Base-by-base conservation (phyloP, 257 asterid species). In the Eustoma russellianum region DNA sequence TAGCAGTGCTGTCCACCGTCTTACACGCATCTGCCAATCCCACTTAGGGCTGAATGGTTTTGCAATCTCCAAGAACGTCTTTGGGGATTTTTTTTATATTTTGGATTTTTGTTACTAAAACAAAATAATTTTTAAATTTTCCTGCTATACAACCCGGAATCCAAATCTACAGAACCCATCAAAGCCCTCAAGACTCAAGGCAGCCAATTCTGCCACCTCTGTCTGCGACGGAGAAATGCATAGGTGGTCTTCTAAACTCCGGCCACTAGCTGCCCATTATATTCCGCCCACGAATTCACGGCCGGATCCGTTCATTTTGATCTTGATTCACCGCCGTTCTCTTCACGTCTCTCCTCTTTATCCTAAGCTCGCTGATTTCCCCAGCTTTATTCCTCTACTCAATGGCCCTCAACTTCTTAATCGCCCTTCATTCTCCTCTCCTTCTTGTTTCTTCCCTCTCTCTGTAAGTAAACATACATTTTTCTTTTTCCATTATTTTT, bases 191-290 rank as follows among this genome's bases (percentile, higher is more conserved):
- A 7, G 11, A 5, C 7, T 7, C 33, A 38, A 38, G 9, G 43
- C 38, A 12, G 16, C 15, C 19, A 13, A 40, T 11, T 5, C 56
- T 44, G 0, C 8, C 56, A 33, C 35, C 34, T 44, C 19, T 7
- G 17, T 30, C 14, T 48, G 15, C 41, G 18, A 40, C 11, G 57
- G 33, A 54, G 60, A 48, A 65, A 71, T 79, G 81, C 86, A 76
- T 71, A 69, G 80, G 72, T 74, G 70, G 86, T 71, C 82, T 62
- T 64, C 78, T 34, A 74, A 67, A 57, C 71, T 76, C 78, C 86
- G 91, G 53, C 59, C 57, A 15, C 6, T 76, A 50, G 79, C 77
- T 41, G 67, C 78, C 30, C 64, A 74, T 69, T 74, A 53, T 50
- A 61, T 69, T 44, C 13, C 55, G 35, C 70, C 68, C 2, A 69